phyloP scores from a whole-genome alignment of 139 green algal species.

The Chlorella vulgaris region DNA sequence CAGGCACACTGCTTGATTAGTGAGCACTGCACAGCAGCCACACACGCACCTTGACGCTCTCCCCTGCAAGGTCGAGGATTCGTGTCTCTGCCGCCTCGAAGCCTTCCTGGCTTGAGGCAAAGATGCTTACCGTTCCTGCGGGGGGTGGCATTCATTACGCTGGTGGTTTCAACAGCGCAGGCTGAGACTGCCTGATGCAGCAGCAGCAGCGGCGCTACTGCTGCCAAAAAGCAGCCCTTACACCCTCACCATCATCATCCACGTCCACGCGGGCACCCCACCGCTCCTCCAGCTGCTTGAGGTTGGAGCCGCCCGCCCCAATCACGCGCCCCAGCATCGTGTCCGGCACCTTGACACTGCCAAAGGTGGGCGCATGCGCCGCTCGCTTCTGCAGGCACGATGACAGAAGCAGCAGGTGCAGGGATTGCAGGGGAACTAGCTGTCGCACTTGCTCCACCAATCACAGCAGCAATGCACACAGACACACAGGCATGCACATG shows the following conservation, averaged over 20 bases:
- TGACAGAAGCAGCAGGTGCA: too few relatives aligned
- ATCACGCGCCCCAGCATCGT: slow-evolving; percentile 57
- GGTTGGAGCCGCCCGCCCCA: slow-evolving; percentile 46
- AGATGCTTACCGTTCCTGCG: slow-evolving; percentile 50
- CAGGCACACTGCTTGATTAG: neutral
- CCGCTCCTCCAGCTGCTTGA: slow-evolving; percentile 54
- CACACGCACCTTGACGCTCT: slow-evolving; percentile 29
- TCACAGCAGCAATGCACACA: neutral
- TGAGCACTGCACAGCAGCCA: neutral
- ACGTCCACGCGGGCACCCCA: slow-evolving; percentile 44
- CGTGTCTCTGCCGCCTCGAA: slow-evolving; percentile 31
- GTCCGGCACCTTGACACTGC: slow-evolving; percentile 41
- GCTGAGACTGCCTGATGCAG: neutral
- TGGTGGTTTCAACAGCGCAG: too few relatives aligned
- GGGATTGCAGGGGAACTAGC: neutral
- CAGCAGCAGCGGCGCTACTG: neutral
- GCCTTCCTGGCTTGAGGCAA: slow-evolving; percentile 40
- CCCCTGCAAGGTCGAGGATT: slow-evolving; percentile 45
- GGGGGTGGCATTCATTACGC: neutral
- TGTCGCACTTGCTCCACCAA: neutral
- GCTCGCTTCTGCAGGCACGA: neutral
- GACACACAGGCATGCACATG: neutral
- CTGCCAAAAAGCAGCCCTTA: neutral
- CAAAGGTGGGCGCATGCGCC: slow-evolving; percentile 24
- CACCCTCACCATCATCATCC: slow-evolving; percentile 31